A percentile compares a stretch with the other conserved stretches of the same genome.
These are phyloP conservation scores for Brassica balearica DNA, from an alignment of 441 rosid genomes.

Conservation along the genomic window DNA sequence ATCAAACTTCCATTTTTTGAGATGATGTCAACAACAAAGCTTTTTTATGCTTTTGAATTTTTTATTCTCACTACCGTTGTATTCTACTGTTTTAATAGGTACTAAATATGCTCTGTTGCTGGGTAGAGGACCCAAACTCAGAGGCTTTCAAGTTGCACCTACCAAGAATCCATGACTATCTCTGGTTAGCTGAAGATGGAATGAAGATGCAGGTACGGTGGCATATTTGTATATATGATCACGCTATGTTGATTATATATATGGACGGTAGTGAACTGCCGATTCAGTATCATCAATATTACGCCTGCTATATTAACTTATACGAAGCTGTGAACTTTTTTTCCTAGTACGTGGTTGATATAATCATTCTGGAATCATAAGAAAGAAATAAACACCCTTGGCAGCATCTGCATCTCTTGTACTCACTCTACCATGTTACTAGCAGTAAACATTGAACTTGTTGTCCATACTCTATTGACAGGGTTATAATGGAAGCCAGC, in stretches of 20 bases:
- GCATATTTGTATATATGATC: slow-evolving; percentile 24
- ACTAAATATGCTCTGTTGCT: slow-evolving; percentile 95
- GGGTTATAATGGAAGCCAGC: slow-evolving; percentile 98
- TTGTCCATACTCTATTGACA: slow-evolving; percentile 49
- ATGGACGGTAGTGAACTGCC: slow-evolving; percentile 9
- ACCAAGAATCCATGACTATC: slow-evolving; percentile 81
- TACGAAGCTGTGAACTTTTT: not conserved
- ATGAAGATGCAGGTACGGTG: slow-evolving; percentile 92
- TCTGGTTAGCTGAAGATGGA: slow-evolving; percentile 99
- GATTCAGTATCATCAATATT: slow-evolving; percentile 1
- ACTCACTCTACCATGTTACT: not conserved
- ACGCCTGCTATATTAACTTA: not conserved
- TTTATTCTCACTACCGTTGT: slow-evolving; percentile 3
- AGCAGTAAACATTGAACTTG: slow-evolving; percentile 30
- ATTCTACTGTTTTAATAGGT: slow-evolving; percentile 53
- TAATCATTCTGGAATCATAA: slow-evolving; percentile 11
- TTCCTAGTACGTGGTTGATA: slow-evolving; percentile 9
- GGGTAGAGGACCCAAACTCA: slow-evolving; percentile 97
- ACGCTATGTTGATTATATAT: slow-evolving; percentile 13
- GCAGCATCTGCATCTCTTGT: slow-evolving; percentile 13
- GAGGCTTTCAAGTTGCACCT: slow-evolving; percentile 94
- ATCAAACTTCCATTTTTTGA: slow-evolving; percentile 11
- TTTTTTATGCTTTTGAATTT: not conserved
- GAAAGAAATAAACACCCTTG: slow-evolving; percentile 23
- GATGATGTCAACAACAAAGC: not conserved